Evolutionary conservation across 257 asterid species (phyloP), one percentile per base, ranked within the genome.

Genomic region (Jacaranda mimosifolia): DNA sequence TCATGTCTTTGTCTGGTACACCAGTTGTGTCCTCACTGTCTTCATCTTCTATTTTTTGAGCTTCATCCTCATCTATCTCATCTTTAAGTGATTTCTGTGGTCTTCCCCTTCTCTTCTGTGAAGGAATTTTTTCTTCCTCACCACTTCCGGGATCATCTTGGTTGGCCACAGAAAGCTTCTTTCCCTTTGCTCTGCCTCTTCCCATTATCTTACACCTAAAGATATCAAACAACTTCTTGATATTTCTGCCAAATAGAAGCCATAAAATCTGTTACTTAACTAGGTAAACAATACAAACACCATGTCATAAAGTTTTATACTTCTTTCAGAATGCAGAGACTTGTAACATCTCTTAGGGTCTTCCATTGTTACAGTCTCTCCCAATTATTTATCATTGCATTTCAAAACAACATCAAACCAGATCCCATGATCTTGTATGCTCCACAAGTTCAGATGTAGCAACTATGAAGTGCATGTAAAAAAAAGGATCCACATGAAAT

Each of bases 21-120:
- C 82, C 84, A 58, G 58, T 63, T 42, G 83, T 72, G 67, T 75
- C 85, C 58, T 83, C 90, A 15, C 80, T 80, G 53, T 82, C 81
- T 7, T 77, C 88, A 32, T 77, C 85, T 73, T 83, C 84, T 64
- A 80, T 48, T 67, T 79, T 83, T 26, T 71, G 83, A 65, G 77
- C 68, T 63, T 73, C 86, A 18, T 82, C 83, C 6, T 87, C 88
- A 1, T 85, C 85, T 19, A 80, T 63, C 72, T 85, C 87, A 9
- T 81, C 83, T 72, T 77, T 85, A 32, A 77, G 79, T 71, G 86
- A 51, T 75, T 87, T 87, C 71, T 77, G 84, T 19, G 91, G 90
- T 72, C 91, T 77, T 72, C 91, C 91, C 80, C 90, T 83, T 76
- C 85, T 83, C 85, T 85, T 87, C 75, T 83, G 91, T 3, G 83